Conservation (phyloP, 73 alveolate genomes). For the Stentor roeselii region DNA sequence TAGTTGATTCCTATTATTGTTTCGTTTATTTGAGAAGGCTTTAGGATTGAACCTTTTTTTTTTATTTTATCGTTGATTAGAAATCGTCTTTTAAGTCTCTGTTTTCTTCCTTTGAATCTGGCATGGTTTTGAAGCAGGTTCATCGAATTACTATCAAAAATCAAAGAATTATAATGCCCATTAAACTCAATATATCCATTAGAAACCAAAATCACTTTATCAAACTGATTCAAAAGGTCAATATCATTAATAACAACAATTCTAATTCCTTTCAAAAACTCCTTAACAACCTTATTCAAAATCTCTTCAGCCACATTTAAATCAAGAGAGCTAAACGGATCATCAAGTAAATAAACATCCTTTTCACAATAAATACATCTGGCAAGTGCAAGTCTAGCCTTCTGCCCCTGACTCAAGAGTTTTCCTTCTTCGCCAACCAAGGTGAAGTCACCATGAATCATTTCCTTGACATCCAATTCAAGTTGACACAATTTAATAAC, state of each 20-base stretch:
- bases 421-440: background rate
- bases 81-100: background rate
- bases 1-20: background rate
- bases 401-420: background rate
- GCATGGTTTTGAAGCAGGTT: background rate
- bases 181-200: background rate
- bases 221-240: background rate
- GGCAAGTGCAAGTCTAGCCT: background rate
- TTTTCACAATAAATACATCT: background rate
- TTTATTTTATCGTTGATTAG: background rate
- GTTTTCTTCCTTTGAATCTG: background rate
- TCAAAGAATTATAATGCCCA: background rate
- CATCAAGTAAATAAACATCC: background rate
- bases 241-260: background rate
- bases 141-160: background rate
- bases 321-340: background rate
- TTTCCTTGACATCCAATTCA: background rate
- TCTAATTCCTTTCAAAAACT: background rate
- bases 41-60: background rate
- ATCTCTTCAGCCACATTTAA: too few species aligned
- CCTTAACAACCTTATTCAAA: background rate
- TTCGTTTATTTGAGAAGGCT: background rate
- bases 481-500: background rate
- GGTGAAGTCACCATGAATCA: background rate
- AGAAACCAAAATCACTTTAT: background rate